Evolutionary conservation across 2,329 filamentous ascomycete genomes (phyloP).

Genomic region (Chaetomium sp.): DNA sequence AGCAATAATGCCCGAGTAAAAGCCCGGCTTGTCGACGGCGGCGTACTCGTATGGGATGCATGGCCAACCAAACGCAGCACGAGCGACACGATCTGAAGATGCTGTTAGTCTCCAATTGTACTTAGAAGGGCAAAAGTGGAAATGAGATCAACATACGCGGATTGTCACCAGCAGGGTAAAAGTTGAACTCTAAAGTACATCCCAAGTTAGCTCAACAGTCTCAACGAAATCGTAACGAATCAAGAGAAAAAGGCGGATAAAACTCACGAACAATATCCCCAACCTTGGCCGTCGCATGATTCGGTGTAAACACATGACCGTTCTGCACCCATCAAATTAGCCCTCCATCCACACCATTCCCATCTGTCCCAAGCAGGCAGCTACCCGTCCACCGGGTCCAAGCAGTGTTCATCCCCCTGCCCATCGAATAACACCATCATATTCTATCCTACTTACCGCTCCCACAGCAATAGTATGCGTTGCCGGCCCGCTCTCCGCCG

Average conservation of each 20-base stretch:
- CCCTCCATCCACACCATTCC: no score
- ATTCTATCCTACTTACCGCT: conserved; percentile 10
- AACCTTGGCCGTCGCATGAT: conserved; percentile 31
- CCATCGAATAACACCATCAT: background rate
- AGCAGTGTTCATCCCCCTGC: no score
- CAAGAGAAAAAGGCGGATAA: background rate
- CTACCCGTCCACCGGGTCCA: no score
- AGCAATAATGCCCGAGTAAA: conserved; percentile 46
- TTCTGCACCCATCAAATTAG: conserved; percentile 16
- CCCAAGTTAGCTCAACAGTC: background rate
- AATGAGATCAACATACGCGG: background rate
- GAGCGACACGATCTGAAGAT: conserved; percentile 49
- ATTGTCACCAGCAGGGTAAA: conserved; percentile 50
- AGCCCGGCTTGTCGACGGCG: conserved; percentile 41
- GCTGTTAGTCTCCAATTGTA: no score
- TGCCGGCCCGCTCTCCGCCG: conserved; percentile 1
- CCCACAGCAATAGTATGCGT: conserved; percentile 19
- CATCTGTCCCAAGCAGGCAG: no score
- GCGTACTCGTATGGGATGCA: conserved; percentile 57
- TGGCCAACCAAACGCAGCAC: conserved; percentile 51
- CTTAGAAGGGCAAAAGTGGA: background rate
- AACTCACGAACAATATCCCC: conserved; percentile 44
- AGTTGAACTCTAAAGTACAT: conserved; percentile 43
- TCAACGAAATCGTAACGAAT: conserved; percentile 7
- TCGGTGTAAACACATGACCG: conserved; percentile 32